phyloP scores from a whole-genome alignment of 2,329 filamentous ascomycete species.

The Periglandula ipomoeae region DNA sequence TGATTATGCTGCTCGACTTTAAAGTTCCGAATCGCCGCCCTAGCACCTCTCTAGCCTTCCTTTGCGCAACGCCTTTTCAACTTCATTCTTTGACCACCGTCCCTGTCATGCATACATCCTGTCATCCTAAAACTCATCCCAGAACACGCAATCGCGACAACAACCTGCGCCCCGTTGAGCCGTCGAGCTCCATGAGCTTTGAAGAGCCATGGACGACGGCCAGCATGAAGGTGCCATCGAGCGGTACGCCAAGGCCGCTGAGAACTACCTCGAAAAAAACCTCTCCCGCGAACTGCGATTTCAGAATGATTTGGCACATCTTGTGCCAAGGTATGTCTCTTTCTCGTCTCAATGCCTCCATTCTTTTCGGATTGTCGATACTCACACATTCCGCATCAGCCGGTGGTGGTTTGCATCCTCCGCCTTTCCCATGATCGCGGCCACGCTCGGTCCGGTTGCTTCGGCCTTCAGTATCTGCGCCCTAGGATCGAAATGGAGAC shows the following conservation, averaged over 20 bases:
- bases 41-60: not conserved
- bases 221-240: slow-evolving; percentile 28
- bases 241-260: slow-evolving; percentile 20
- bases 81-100: not conserved
- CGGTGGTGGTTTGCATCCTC: slow-evolving; percentile 58
- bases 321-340: slow-evolving; percentile 32
- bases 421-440: slow-evolving; percentile 69
- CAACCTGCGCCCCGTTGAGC: not conserved
- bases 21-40: not conserved
- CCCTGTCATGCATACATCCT: not conserved
- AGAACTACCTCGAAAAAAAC: slow-evolving; percentile 14
- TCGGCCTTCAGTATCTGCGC: slow-evolving; percentile 84
- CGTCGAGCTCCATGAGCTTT: not conserved
- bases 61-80: not conserved
- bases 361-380: not conserved
- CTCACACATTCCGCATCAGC: slow-evolving; percentile 21
- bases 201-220: slow-evolving; percentile 31
- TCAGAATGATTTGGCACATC: slow-evolving; percentile 30
- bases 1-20: not conserved
- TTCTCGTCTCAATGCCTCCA: not conserved
- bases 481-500: slow-evolving; percentile 71
- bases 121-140: not conserved
- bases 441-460: slow-evolving; percentile 75
- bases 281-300: slow-evolving; percentile 17
- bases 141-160: not conserved